phyloP scores from a whole-genome alignment of 768 basidiomycete species.

The Hydnomerulius pinastri region DNA sequence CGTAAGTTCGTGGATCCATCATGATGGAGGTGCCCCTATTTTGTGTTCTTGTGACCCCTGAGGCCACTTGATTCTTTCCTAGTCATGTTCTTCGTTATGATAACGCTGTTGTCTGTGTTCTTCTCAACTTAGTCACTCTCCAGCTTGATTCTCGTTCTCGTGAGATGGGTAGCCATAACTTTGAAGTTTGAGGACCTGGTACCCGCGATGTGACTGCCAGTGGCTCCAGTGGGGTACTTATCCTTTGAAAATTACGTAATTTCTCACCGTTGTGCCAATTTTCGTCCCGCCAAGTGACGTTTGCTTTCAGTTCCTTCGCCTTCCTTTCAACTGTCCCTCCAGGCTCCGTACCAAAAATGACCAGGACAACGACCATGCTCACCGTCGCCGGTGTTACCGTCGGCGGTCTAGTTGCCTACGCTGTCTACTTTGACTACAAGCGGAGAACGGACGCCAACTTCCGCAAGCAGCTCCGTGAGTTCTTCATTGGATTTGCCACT shows the following conservation, averaged over 20 bases:
- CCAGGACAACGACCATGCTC: slow-evolving; percentile 40
- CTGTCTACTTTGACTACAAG: slow-evolving; percentile 92
- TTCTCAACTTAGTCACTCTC: no score
- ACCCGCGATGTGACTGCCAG: no score
- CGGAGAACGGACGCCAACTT: slow-evolving; percentile 86
- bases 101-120: no score
- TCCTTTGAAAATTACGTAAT: slow-evolving; percentile 25
- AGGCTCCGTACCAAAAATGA: slow-evolving; percentile 16
- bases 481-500: slow-evolving; percentile 10
- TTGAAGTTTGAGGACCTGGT: neutral
- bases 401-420: slow-evolving; percentile 71
- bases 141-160: no score
- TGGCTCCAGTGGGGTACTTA: no score
- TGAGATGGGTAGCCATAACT: no score
- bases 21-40: no score
- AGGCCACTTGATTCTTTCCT: no score
- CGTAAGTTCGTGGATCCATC: no score
- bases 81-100: no score
- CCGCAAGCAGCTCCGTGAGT: slow-evolving; percentile 85
- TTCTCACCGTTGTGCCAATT: slow-evolving; percentile 1
- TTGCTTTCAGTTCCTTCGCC: slow-evolving; percentile 4
- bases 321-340: no score
- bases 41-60: no score
- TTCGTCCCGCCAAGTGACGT: slow-evolving; percentile 10
- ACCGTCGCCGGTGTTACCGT: slow-evolving; percentile 49